phyloP scores from a whole-genome alignment of 2,329 filamentous ascomycete genomes.

The Arthrobotrys sinensis region DNA sequence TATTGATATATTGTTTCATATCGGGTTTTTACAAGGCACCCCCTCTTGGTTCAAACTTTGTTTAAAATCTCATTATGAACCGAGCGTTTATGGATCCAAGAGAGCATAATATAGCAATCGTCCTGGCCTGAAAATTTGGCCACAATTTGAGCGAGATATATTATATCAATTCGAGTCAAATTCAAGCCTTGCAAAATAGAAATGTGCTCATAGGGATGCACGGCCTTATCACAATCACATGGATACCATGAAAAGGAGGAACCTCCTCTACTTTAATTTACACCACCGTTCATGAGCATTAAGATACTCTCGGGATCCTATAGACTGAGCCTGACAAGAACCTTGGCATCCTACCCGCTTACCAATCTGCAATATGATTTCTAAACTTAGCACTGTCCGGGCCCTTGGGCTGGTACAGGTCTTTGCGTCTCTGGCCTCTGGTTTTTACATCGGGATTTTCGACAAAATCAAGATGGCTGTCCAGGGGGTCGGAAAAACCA shows the following conservation, averaged over 20 bases:
- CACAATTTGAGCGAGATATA: slow-evolving; percentile 1
- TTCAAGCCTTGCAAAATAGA: neutral
- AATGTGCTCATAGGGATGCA: neutral
- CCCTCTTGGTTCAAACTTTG: too few species aligned
- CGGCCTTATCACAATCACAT: neutral
- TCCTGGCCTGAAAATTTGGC: neutral
- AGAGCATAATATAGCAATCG: too few species aligned
- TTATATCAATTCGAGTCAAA: neutral
- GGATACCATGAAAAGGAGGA: neutral
- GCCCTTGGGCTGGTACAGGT: neutral
- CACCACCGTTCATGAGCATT: too few species aligned
- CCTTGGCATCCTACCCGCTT: too few species aligned
- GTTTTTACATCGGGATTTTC: neutral
- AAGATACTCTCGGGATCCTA: too few species aligned
- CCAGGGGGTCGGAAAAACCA: neutral
- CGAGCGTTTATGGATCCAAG: too few species aligned
- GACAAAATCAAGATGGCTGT: neutral
- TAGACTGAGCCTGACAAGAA: too few species aligned
- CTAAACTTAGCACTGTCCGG: neutral
- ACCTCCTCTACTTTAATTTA: too few species aligned
- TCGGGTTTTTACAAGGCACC: too few species aligned
- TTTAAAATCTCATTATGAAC: too few species aligned
- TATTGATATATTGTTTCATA: too few species aligned
- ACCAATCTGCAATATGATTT: neutral
- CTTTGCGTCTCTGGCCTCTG: neutral